phyloP scores from a whole-genome alignment of 169 alveolate genomes.

The Plasmodium relictum region DNA sequence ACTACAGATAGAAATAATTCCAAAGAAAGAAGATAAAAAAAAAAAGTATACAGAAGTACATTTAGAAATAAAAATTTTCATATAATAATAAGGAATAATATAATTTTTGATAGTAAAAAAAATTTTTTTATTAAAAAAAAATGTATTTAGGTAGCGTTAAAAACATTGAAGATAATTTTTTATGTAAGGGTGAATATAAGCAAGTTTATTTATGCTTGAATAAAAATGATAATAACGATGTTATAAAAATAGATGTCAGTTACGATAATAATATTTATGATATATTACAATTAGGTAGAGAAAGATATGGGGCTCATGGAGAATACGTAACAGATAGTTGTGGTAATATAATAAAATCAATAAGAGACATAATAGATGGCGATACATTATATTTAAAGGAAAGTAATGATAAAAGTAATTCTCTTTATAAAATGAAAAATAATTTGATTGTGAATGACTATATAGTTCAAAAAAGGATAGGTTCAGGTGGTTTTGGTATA shows the following conservation, averaged over 20 bases:
- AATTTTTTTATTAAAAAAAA: neutral
- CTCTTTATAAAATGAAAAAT: conserved; percentile 30
- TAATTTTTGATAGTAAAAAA: too few relatives aligned
- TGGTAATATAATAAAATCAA: conserved; percentile 51
- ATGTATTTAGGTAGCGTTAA: conserved; percentile 52
- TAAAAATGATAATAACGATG: conserved; percentile 40
- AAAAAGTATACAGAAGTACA: too few relatives aligned
- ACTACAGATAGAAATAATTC: too few relatives aligned
- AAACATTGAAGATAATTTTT: conserved; percentile 28
- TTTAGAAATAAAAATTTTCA: too few relatives aligned
- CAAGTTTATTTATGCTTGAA: conserved; percentile 53
- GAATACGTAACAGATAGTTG: conserved; percentile 60
- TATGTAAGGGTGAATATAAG: conserved; percentile 60
- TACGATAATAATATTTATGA: conserved; percentile 47
- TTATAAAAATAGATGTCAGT: conserved; percentile 59
- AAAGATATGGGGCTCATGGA: conserved; percentile 43
- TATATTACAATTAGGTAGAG: conserved; percentile 63
- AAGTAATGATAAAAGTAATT: conserved; percentile 3
- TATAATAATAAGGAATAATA: too few relatives aligned
- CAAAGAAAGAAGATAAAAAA: too few relatives aligned
- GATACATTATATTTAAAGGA: conserved; percentile 72
- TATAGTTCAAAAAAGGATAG: conserved; percentile 61
- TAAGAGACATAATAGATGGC: conserved; percentile 71
- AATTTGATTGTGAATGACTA: conserved; percentile 70
- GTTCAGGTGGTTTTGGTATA: conserved; percentile 76